phyloP scores from a whole-genome alignment of 768 basidiomycete species.

The Termitomyces heimii region DNA sequence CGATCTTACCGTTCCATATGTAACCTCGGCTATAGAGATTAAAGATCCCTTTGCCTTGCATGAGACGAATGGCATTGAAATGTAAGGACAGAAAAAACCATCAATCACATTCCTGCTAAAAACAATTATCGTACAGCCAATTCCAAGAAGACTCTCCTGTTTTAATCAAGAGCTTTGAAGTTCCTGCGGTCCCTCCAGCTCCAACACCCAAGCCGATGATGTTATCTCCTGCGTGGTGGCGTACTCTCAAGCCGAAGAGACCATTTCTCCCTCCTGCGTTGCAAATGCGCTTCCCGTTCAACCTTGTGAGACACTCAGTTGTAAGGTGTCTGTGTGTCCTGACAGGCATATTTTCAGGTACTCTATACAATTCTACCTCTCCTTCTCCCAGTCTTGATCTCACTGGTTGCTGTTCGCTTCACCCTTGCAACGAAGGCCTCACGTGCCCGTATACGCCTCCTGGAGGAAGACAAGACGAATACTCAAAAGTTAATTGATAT shows the following conservation, averaged over 20 bases:
- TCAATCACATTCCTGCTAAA: background rate
- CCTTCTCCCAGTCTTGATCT: slow-evolving; percentile 54
- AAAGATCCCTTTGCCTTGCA: slow-evolving; percentile 61
- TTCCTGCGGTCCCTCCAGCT: slow-evolving; percentile 39
- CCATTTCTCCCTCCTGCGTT: slow-evolving; percentile 55
- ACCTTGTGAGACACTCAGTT: slow-evolving; percentile 44
- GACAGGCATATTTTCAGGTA: slow-evolving; percentile 27
- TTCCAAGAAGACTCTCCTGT: slow-evolving; percentile 51
- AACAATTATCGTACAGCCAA: slow-evolving; percentile 31
- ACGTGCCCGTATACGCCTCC: slow-evolving; percentile 53
- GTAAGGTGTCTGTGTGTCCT: background rate
- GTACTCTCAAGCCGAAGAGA: slow-evolving; percentile 27
- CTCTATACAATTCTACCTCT: slow-evolving; percentile 56
- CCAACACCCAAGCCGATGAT: slow-evolving; percentile 29
- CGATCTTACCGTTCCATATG: slow-evolving; percentile 78
- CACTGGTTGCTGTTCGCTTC: slow-evolving; percentile 50
- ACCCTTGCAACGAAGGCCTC: slow-evolving; percentile 54
- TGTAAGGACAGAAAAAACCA: slow-evolving; percentile 35
- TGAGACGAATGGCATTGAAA: slow-evolving; percentile 48
- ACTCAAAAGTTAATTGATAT: slow-evolving; percentile 49
- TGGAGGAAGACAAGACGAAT: slow-evolving; percentile 51
- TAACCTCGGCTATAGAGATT: slow-evolving; percentile 68
- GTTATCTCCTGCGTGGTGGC: slow-evolving; percentile 41
- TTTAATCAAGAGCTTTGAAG: slow-evolving; percentile 46
- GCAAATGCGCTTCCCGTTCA: slow-evolving; percentile 60